phyloP scores from a whole-genome alignment of 331 rosid genomes.

The Saraca asoca region DNA sequence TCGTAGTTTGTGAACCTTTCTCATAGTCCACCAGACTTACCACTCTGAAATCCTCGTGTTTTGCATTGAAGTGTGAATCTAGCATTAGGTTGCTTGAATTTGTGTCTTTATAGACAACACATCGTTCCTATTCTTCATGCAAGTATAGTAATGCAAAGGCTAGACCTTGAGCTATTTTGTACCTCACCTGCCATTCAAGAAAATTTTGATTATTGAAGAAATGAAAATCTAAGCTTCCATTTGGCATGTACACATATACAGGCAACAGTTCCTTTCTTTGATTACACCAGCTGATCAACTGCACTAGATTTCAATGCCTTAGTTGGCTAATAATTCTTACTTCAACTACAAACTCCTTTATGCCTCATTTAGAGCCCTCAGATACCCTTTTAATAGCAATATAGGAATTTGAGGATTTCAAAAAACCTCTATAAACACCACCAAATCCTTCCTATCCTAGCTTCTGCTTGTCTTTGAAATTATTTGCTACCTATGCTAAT shows the following conservation, averaged over 20 bases:
- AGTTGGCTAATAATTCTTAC: constrained; percentile 47
- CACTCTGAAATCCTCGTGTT: constrained; percentile 52
- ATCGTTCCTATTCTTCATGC: constrained; percentile 48
- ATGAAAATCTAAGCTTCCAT: constrained; percentile 54
- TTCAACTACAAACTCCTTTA: constrained; percentile 48
- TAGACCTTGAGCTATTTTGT: constrained; percentile 39
- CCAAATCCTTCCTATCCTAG: constrained; percentile 67
- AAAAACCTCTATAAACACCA: constrained; percentile 48
- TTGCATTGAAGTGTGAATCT: constrained; percentile 47
- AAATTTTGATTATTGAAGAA: constrained; percentile 34
- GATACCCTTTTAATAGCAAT: constrained; percentile 54
- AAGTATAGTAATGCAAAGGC: constrained; percentile 54
- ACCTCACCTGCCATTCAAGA: constrained; percentile 38
- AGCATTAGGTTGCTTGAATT: constrained; percentile 56
- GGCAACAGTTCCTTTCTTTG: constrained; percentile 44
- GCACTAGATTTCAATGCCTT: constrained; percentile 54
- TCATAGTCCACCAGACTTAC: constrained; percentile 50
- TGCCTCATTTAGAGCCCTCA: constrained; percentile 42
- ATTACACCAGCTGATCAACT: constrained; percentile 62
- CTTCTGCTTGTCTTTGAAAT: constrained; percentile 43
- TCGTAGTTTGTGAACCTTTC: constrained; percentile 39
- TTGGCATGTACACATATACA: constrained; percentile 53
- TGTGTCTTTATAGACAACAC: constrained; percentile 51
- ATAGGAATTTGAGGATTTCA: constrained; percentile 25
- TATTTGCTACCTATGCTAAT: constrained; percentile 41